Conservation (phyloP, 306 rosid species). For the Echinosophora koreensis region DNA sequence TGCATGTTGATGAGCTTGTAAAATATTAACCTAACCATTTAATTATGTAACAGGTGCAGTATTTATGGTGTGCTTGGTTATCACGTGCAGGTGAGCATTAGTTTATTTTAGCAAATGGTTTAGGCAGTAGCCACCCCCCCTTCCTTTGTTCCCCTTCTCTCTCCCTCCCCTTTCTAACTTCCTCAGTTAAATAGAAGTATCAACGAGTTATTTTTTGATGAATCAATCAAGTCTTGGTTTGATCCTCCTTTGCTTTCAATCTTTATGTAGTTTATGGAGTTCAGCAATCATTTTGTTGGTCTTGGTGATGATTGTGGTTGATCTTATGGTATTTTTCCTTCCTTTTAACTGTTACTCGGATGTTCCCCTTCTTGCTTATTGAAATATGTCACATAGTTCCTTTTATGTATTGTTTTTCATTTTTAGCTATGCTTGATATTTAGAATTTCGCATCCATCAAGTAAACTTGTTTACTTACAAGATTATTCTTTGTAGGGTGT, state of each 20-base stretch:
- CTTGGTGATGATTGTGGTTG: constrained; percentile 88
- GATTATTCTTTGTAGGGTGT: constrained; percentile 73
- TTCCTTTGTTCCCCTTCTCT: not conserved
- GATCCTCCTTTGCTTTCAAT: constrained; percentile 45
- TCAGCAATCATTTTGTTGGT: constrained; percentile 93
- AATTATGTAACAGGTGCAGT: constrained; percentile 85
- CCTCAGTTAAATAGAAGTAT: constrained; percentile 38
- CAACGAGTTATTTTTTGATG: constrained; percentile 27
- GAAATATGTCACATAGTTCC: constrained; percentile 23
- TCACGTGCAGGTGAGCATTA: constrained; percentile 83
- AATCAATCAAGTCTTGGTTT: constrained; percentile 41
- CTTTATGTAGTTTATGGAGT: constrained; percentile 81
- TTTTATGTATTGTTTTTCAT: constrained; percentile 18
- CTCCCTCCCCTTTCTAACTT: constrained; percentile 2
- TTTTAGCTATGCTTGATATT: constrained; percentile 29
- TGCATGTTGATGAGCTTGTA: constrained; percentile 23
- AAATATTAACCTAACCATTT: constrained; percentile 47
- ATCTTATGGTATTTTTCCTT: constrained; percentile 80
- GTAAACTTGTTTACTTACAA: constrained; percentile 45
- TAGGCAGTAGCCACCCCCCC: too few relatives aligned
- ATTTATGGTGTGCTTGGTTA: constrained; percentile 88
- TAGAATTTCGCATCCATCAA: constrained; percentile 32
- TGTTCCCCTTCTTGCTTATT: constrained; percentile 25
- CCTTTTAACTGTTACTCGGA: constrained; percentile 19
- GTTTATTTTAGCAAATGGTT: constrained; percentile 42